A percentile compares a stretch with the other conserved stretches of the same genome.
phyloP scores from a whole-genome alignment of 2,329 filamentous ascomycete species.

The Dactylellina parvicollis region DNA sequence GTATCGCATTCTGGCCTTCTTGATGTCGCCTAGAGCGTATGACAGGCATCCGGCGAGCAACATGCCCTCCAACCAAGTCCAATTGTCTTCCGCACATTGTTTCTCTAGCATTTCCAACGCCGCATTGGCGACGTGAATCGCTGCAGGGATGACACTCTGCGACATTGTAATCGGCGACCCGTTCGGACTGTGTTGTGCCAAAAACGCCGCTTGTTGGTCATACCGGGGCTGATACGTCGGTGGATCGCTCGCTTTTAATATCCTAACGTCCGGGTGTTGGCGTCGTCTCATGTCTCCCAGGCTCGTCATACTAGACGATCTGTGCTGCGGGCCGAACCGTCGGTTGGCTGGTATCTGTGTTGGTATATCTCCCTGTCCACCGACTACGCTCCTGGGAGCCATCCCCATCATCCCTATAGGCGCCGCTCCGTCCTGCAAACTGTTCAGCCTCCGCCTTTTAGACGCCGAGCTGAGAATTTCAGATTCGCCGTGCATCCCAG shows the following conservation, averaged over 20 bases:
- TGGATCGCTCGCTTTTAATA: slow-evolving; percentile 42
- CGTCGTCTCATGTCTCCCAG: slow-evolving; percentile 37
- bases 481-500: slow-evolving; percentile 21
- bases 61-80: slow-evolving; percentile 94
- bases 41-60: slow-evolving; percentile 88
- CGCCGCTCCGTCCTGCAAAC: slow-evolving; percentile 28
- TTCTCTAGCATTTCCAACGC: slow-evolving; percentile 77
- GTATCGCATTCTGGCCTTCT: slow-evolving; percentile 65
- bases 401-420: slow-evolving; percentile 6
- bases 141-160: slow-evolving; percentile 32
- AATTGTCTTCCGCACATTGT: slow-evolving; percentile 80
- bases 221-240: slow-evolving; percentile 37
- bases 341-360: slow-evolving; percentile 9
- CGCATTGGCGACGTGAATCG: slow-evolving; percentile 65
- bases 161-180: slow-evolving; percentile 40
- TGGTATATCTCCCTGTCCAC: neutral
- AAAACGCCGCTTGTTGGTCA: slow-evolving; percentile 37
- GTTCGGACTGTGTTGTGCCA: slow-evolving; percentile 26
- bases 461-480: slow-evolving; percentile 37
- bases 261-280: slow-evolving; percentile 41
- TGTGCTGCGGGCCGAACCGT: slow-evolving; percentile 38
- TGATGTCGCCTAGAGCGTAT: slow-evolving; percentile 66
- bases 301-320: slow-evolving; percentile 45
- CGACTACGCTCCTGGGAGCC: slow-evolving; percentile 3
- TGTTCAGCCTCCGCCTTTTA: slow-evolving; percentile 42